Evolutionary conservation across 108 stramenopile species (phyloP).

Genomic region (Aureococcus anophagefferens): DNA sequence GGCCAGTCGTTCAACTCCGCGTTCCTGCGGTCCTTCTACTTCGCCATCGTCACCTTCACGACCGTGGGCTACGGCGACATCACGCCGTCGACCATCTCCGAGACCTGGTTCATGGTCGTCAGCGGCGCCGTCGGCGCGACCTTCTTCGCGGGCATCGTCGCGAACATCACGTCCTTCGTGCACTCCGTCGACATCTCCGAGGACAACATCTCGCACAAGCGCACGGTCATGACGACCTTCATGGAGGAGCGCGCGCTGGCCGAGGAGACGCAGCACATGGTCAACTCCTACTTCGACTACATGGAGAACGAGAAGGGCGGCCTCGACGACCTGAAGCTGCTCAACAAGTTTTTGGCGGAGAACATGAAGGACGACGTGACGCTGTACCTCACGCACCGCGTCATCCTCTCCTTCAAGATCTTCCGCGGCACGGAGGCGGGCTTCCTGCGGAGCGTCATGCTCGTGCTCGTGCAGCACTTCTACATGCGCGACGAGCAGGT

Average conservation of each 20-base stretch:
- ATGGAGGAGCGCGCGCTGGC: slow-evolving; percentile 33
- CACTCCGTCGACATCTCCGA: slow-evolving; percentile 45
- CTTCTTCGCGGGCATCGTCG: slow-evolving; percentile 44
- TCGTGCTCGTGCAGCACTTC: slow-evolving; percentile 34
- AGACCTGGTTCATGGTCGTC: slow-evolving; percentile 40
- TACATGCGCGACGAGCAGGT: slow-evolving; percentile 25
- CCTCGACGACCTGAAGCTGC: slow-evolving; percentile 26
- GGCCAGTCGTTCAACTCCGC: slow-evolving; percentile 5
- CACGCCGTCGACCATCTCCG: slow-evolving; percentile 30
- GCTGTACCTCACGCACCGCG: slow-evolving; percentile 34
- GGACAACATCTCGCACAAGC: slow-evolving; percentile 41
- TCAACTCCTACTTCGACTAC: slow-evolving; percentile 38
- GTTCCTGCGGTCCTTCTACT: slow-evolving; percentile 37
- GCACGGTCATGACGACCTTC: slow-evolving; percentile 2
- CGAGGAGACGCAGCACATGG: slow-evolving; percentile 18
- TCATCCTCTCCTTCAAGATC: slow-evolving; percentile 30
- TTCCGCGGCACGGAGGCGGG: slow-evolving; percentile 32
- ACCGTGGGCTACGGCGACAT: slow-evolving; percentile 73
- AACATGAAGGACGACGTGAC: slow-evolving; percentile 25
- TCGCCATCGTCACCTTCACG: slow-evolving; percentile 52
- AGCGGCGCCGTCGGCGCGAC: slow-evolving; percentile 32
- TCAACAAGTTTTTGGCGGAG: slow-evolving; percentile 19
- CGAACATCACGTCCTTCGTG: slow-evolving; percentile 46
- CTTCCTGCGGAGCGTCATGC: slow-evolving; percentile 32
- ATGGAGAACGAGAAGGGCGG: slow-evolving; percentile 41